A percentile compares a stretch with the other conserved stretches of the same genome.
Conservation (phyloP, 352 stramenopile genomes). For the Peronospora farinosa region DNA sequence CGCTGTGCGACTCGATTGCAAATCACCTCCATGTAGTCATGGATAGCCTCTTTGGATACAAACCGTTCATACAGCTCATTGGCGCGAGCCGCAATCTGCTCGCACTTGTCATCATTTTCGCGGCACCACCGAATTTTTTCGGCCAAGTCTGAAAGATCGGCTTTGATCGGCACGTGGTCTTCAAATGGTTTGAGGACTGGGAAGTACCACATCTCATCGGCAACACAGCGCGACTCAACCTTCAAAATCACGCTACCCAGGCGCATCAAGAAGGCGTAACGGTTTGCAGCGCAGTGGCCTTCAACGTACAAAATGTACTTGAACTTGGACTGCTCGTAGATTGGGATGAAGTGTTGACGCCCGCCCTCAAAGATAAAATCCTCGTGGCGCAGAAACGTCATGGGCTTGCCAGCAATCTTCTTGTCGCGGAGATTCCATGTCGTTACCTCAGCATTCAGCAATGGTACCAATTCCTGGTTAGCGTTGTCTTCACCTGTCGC, state of each 20-base stretch:
- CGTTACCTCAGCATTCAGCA: slow-evolving; percentile 95
- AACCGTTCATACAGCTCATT: slow-evolving; percentile 92
- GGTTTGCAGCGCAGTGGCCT: slow-evolving; percentile 95
- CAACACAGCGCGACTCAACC: slow-evolving; percentile 88
- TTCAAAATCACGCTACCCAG: slow-evolving; percentile 98
- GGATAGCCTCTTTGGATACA: slow-evolving; percentile 86
- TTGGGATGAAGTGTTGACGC: slow-evolving; percentile 94
- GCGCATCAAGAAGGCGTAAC: slow-evolving; percentile 98
- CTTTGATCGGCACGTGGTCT: slow-evolving; percentile 96
- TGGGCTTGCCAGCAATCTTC: slow-evolving; percentile 91
- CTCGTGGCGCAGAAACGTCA: slow-evolving; percentile 90
- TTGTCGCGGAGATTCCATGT: slow-evolving; percentile 95
- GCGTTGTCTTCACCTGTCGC: slow-evolving; percentile 2
- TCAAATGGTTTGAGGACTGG: slow-evolving; percentile 93
- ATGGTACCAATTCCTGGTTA: slow-evolving; percentile 59
- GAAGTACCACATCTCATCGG: slow-evolving; percentile 97
- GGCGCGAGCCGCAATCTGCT: slow-evolving; percentile 91
- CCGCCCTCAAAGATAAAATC: slow-evolving; percentile 86
- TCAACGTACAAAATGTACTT: slow-evolving; percentile 97
- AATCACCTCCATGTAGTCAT: slow-evolving; percentile 97
- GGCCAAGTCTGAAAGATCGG: slow-evolving; percentile 94
- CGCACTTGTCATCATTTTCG: slow-evolving; percentile 94
- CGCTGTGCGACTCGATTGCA: slow-evolving; percentile 88
- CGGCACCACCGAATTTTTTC: slow-evolving; percentile 98
- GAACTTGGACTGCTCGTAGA: slow-evolving; percentile 97